These are phyloP conservation scores for Didymella sp. DNA, from an alignment of 2,329 filamentous ascomycete genomes.

Conservation along the genomic window DNA sequence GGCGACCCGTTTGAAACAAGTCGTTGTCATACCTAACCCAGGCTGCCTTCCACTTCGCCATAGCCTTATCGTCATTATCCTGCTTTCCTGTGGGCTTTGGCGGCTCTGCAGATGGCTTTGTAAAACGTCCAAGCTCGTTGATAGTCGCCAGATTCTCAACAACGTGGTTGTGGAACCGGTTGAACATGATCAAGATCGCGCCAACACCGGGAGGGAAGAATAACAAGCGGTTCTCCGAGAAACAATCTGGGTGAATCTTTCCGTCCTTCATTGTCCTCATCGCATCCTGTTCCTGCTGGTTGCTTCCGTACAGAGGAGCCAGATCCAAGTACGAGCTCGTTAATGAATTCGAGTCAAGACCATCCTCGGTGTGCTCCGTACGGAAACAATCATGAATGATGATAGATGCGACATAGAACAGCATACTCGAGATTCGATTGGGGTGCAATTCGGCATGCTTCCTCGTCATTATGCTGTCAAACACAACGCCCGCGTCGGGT, in stretches of 20 bases:
- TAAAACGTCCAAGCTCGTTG: conserved; percentile 83
- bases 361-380: conserved; percentile 65
- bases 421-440: conserved; percentile 74
- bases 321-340: conserved; percentile 80
- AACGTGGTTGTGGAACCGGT: conserved; percentile 83
- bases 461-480: conserved; percentile 71
- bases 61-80: conserved; percentile 34
- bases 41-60: conserved; percentile 38
- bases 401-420: conserved; percentile 78
- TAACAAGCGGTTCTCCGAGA: conserved; percentile 69
- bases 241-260: conserved; percentile 74
- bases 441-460: conserved; percentile 69
- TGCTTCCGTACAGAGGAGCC: conserved; percentile 75
- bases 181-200: conserved; percentile 71
- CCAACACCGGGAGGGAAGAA: conserved; percentile 74
- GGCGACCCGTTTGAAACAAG: conserved; percentile 59
- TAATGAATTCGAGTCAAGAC: conserved; percentile 63
- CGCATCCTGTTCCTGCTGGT: conserved; percentile 68
- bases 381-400: conserved; percentile 69
- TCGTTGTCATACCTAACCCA: conserved; percentile 54
- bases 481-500: conserved; percentile 71
- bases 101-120: conserved; percentile 59
- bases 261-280: conserved; percentile 71
- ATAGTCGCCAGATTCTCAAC: conserved; percentile 81
- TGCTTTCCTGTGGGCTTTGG: conserved; percentile 53